Evolutionary conservation across 2,329 filamentous ascomycete genomes (phyloP), one percentile per base, ranked within the genome.

Genomic region (Botrytis tulipae): DNA sequence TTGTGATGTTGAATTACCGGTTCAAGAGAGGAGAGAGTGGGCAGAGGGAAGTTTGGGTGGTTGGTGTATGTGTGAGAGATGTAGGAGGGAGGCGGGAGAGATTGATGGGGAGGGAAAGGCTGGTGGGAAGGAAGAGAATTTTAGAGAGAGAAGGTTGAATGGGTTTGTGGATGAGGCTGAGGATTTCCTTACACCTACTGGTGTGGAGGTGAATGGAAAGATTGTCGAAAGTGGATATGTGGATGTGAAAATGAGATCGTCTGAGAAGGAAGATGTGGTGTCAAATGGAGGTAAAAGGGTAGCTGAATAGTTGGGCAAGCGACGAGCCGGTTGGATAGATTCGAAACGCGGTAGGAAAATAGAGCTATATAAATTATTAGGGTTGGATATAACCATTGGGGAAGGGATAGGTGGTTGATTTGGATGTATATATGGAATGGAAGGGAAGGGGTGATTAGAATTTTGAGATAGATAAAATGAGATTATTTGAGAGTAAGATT

Each of bases 21-120:
- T 98, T 3, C 88, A 91, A 77, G 89, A 96, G 80, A 88, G 96
- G 73, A 89, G 96, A 75, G 95, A 97, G 79, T 98, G 95, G 94
- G 93, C 95, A 7, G 85, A 86, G 65, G 96, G 95, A 8, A 95
- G 94, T 74, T 85, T 99, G 70, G 96, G 96, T 0, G 96, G 96
- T 0, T 90, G 89, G 82, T 99, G 96, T 83, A 91, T 93, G 86
- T 99, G 96, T 83, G 84, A 88, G 74, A 88, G 96, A 76, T 99
- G 96, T 82, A 84, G 91, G 37, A 90, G 88, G 80, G 95, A 98
- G 82, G 89, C 87, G 3, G 83, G 82, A 37, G 75, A 78, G 37
- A 42, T 74, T 18, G 18, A 16, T 37, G 22, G 40, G 7, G 40
- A 35, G 8, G 18, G 16, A 59, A 9, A 59, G 14, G 18, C 2